Evolutionary conservation across 1,139 yeast genomes (phyloP).

Genomic region (Sporopachydermia cereana): DNA sequence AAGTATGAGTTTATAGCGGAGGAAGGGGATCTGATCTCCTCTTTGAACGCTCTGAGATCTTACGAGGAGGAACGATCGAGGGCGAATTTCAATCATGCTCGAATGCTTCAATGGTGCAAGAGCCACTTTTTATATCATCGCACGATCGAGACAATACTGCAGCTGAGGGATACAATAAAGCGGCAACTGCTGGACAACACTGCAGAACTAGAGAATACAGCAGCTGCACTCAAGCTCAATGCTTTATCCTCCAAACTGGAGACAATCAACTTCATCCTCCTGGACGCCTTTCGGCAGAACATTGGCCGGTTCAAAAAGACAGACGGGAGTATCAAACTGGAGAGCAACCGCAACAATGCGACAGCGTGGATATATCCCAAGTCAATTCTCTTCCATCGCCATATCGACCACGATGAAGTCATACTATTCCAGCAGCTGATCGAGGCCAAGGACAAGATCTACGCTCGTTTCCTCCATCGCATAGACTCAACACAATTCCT

Average conservation of each 20-base stretch:
- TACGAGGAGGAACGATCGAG: neutral
- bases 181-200: neutral
- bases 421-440: neutral
- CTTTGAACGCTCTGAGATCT: neutral
- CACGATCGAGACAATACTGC: neutral
- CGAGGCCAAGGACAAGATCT: constrained; percentile 1
- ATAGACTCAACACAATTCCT: neutral
- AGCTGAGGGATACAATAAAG: neutral
- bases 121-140: neutral
- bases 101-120: neutral
- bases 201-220: neutral
- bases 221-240: neutral
- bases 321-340: neutral
- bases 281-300: neutral
- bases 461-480: neutral
- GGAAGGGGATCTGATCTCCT: constrained; percentile 1
- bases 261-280: neutral
- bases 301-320: neutral
- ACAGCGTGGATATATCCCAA: constrained; percentile 4
- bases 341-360: neutral
- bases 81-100: neutral
- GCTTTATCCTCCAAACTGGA: neutral
- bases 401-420: neutral
- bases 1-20: neutral
- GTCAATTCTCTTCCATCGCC: constrained; percentile 2